Conservation (phyloP, 108 stramenopile species). For the Phaeodactylum tricornutum region DNA sequence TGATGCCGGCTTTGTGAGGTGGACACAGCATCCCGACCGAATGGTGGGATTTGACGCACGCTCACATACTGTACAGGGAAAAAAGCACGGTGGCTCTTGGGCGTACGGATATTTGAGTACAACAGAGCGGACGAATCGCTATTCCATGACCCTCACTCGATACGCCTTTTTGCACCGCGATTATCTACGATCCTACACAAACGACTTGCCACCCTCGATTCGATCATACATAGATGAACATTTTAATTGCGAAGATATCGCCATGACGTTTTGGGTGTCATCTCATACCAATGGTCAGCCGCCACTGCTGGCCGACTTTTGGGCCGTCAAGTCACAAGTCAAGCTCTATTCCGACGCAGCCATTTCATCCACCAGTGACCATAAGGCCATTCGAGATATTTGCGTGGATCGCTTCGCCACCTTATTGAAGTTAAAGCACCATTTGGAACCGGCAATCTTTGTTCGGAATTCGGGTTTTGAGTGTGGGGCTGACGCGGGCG, state of each 20-base stretch:
- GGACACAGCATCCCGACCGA: slow-evolving; percentile 63
- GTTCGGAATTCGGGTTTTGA: too few relatives aligned
- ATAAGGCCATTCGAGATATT: slow-evolving; percentile 50
- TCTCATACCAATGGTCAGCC: slow-evolving; percentile 52
- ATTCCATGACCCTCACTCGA: slow-evolving; percentile 59
- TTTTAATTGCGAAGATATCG: slow-evolving; percentile 82
- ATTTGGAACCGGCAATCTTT: background rate
- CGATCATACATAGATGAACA: slow-evolving; percentile 38
- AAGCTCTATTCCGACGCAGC: slow-evolving; percentile 40
- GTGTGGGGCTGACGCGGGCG: too few relatives aligned
- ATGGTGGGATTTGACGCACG: slow-evolving; percentile 79
- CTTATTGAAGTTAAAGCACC: slow-evolving; percentile 49
- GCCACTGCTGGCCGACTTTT: slow-evolving; percentile 66
- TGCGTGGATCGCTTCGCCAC: slow-evolving; percentile 65
- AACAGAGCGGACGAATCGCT: slow-evolving; percentile 46
- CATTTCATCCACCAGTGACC: slow-evolving; percentile 25
- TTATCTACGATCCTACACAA: slow-evolving; percentile 60
- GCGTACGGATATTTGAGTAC: slow-evolving; percentile 61
- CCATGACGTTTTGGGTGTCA: slow-evolving; percentile 71
- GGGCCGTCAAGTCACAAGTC: slow-evolving; percentile 53
- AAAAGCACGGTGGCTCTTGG: slow-evolving; percentile 19
- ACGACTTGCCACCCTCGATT: slow-evolving; percentile 41
- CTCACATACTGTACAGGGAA: too few relatives aligned
- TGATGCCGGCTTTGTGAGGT: slow-evolving; percentile 71
- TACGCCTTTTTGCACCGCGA: slow-evolving; percentile 67